Conservation (phyloP, 441 rosid genomes). For the Populus hybrid region DNA sequence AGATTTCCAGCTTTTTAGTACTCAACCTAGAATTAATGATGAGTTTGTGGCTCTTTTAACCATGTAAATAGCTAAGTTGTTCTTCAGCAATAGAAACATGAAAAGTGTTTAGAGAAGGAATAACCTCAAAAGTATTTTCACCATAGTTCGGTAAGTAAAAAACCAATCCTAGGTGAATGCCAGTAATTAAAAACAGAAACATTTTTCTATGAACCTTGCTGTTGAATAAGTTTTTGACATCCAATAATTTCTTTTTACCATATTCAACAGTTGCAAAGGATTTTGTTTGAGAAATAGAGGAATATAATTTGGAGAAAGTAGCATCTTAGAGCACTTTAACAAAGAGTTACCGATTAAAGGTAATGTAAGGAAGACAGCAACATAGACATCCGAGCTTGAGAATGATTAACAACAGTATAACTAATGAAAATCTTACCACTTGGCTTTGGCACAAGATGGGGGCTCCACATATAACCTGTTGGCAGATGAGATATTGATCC, state of each 20-base stretch:
- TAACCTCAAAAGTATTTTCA: neutral
- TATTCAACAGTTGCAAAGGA: neutral
- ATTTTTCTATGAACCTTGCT: neutral
- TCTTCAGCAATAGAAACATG: neutral
- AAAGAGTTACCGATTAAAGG: neutral
- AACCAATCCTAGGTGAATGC: neutral
- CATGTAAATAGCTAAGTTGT: neutral
- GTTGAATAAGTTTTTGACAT: neutral
- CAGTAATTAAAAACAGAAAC: neutral
- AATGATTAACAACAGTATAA: neutral
- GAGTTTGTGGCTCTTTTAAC: neutral
- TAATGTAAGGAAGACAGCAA: neutral
- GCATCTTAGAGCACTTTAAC: neutral
- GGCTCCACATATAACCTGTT: constrained; percentile 99
- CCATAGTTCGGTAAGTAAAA: neutral
- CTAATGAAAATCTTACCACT: constrained; percentile 44
- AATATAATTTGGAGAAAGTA: neutral
- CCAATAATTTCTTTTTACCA: neutral
- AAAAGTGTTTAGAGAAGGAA: neutral
- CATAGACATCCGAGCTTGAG: neutral
- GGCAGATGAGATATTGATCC: constrained; percentile 97
- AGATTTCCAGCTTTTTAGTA: neutral
- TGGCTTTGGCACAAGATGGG: constrained; percentile 96
- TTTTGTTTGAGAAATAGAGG: neutral
- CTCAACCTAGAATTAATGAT: neutral